Conservation (phyloP, 805 yeast genomes). For the Monosporozyma solicola region DNA sequence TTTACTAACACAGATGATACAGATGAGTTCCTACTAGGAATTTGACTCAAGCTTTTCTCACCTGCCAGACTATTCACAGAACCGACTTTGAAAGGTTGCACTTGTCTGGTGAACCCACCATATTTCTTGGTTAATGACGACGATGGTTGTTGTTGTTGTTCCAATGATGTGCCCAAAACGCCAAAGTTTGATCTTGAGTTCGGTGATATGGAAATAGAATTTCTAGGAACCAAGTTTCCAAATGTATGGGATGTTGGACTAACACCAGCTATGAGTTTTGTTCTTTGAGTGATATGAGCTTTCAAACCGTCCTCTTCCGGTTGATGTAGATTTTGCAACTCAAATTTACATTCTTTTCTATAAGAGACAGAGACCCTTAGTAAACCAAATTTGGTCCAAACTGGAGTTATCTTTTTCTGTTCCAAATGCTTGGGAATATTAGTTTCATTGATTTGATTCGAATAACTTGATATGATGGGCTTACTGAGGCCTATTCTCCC, state of each 20-base stretch:
- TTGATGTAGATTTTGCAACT: slow-evolving; percentile 26
- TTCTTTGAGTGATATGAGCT: not conserved
- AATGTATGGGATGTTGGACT: not conserved
- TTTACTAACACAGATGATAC: slow-evolving; percentile 36
- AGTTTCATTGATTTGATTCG: slow-evolving; percentile 30
- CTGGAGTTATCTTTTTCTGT: slow-evolving; percentile 57
- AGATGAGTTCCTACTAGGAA: slow-evolving; percentile 36
- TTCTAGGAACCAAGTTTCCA: not conserved
- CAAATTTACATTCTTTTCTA: slow-evolving; percentile 61
- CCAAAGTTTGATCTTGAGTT: not conserved
- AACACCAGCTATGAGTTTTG: not conserved
- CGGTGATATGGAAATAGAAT: slow-evolving; percentile 8
- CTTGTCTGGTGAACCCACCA: slow-evolving; percentile 16
- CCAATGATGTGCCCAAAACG: slow-evolving; percentile 1
- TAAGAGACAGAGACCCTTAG: slow-evolving; percentile 71
- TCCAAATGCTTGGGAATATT: slow-evolving; percentile 41
- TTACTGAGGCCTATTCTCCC: slow-evolving; percentile 82
- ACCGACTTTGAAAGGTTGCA: slow-evolving; percentile 33
- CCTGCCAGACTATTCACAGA: slow-evolving; percentile 26
- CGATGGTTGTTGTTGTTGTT: slow-evolving; percentile 1
- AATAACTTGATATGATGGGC: slow-evolving; percentile 38
- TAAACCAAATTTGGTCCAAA: slow-evolving; percentile 68
- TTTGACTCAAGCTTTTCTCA: slow-evolving; percentile 18
- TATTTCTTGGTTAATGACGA: slow-evolving; percentile 10
- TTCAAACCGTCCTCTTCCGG: not conserved